These are phyloP conservation scores for Ceriops decandra DNA, from an alignment of 345 rosid species.

Conservation along the genomic window DNA sequence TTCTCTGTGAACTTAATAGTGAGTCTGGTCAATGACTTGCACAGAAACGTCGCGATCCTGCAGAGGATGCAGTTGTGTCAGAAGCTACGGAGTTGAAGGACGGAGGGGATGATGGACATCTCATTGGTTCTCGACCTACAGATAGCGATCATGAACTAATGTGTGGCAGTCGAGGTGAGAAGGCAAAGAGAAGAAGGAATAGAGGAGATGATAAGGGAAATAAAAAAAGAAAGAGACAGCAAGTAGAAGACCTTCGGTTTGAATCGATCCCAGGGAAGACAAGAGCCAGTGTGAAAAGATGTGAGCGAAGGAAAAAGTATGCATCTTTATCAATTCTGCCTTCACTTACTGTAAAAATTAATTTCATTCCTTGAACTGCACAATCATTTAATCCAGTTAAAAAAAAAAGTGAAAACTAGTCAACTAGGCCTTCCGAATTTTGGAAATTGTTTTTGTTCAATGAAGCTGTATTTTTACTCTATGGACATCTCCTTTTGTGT, in stretches of 20 bases:
- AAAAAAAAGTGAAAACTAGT: too few relatives aligned
- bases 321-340: neutral
- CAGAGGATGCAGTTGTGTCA: slow-evolving; percentile 17
- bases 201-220: slow-evolving; percentile 37
- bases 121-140: too few relatives aligned
- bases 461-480: too few relatives aligned
- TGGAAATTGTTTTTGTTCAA: too few relatives aligned
- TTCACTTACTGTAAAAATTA: neutral
- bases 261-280: slow-evolving; percentile 33
- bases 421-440: too few relatives aligned
- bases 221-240: slow-evolving; percentile 68
- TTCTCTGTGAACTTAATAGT: too few relatives aligned
- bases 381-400: too few relatives aligned
- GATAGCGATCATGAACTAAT: too few relatives aligned
- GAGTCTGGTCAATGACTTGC: neutral
- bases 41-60: slow-evolving; percentile 14
- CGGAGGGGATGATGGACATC: slow-evolving; percentile 19
- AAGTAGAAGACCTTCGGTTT: slow-evolving; percentile 62
- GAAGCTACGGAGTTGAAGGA: slow-evolving; percentile 16
- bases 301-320: slow-evolving; percentile 71
- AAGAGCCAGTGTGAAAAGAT: slow-evolving; percentile 40
- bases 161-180: neutral
- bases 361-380: neutral
- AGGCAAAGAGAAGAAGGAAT: neutral
- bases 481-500: too few relatives aligned